Conservation (phyloP, 805 yeast genomes). For the Suhomyces tanzawaensis region DNA sequence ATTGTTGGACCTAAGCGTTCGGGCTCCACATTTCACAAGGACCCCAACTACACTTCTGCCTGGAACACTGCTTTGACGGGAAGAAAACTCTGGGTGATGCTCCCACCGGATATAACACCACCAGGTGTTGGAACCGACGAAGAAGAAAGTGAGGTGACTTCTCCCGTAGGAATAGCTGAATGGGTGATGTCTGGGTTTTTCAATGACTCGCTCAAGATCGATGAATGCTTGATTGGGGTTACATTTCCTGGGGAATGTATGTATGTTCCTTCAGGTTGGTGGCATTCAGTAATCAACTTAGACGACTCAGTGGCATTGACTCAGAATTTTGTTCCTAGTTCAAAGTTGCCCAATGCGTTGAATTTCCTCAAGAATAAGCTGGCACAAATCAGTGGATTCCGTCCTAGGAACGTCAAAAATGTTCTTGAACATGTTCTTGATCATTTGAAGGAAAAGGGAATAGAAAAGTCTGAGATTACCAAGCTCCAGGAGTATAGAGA, state of each 20-base stretch:
- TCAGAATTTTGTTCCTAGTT: conserved; percentile 78
- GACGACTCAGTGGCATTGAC: conserved; percentile 84
- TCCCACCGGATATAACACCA: conserved; percentile 72
- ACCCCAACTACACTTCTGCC: conserved; percentile 86
- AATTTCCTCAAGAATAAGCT: conserved; percentile 64
- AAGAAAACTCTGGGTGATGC: conserved; percentile 81
- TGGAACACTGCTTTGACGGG: conserved; percentile 85
- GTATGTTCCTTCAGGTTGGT: conserved; percentile 95
- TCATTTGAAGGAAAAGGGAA: conserved; percentile 6
- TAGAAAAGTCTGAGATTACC: conserved; percentile 11
- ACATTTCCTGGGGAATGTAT: conserved; percentile 81
- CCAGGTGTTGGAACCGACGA: conserved; percentile 82
- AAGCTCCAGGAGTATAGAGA: conserved; percentile 27
- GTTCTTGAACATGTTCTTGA: conserved; percentile 23
- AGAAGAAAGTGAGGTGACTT: conserved; percentile 82
- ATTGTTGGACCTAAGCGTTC: conserved; percentile 79
- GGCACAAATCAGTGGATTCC: conserved; percentile 79
- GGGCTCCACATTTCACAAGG: conserved; percentile 91
- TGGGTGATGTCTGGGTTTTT: conserved; percentile 85
- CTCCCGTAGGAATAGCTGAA: conserved; percentile 90
- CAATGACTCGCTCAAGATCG: conserved; percentile 59
- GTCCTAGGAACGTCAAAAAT: conserved; percentile 48
- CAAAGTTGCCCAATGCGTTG: conserved; percentile 59
- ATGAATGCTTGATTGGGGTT: conserved; percentile 62
- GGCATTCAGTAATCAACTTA: conserved; percentile 90